Base-by-base conservation (phyloP, 306 rosid genomes). In the Cucurbita argyrosperma region DNA sequence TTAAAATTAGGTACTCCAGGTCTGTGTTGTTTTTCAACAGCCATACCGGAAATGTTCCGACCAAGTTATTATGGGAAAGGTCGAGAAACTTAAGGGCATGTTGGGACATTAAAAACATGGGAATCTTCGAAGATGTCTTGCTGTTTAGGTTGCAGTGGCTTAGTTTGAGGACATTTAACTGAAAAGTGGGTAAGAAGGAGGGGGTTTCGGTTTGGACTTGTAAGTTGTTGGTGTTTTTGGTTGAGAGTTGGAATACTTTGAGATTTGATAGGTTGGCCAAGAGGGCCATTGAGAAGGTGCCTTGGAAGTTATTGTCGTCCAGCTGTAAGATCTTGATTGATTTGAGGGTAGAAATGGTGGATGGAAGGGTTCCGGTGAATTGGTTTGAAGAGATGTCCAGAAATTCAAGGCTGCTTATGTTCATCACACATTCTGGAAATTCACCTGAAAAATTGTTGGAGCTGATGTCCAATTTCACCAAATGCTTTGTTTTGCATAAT, bases 251-350 rank as follows among this genome's bases (percentile, higher is more conserved):
- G 30, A 79, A 58, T 19, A 51, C 50, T 56, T 59, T 37, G 62
- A 75, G 72, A 46, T 47, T 59, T 10, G 82, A 58, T n/a, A 35
- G 79, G 11, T 74, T 66, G 42, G 64, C 54, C 8, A 79, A 74
- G 38, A 60, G 21, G 46, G 71, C 65, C 15, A 79, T 13, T 13
- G 10, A 37, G 75, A 57, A 79, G 49, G n/a, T n/a, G n/a, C n/a
- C n/a, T n/a, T n/a, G n/a, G n/a, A n/a, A n/a, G n/a, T n/a, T n/a
- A n/a, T n/a, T n/a, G n/a, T n/a, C n/a, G n/a, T n/a, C n/a, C n/a
- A n/a, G n/a, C 38, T 53, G 51, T 12, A 79, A 72, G 71, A 45
- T 54, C 63, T 42, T 52, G 10, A 79, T 50, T 18, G 78, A 53
- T 14, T 30, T 73, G 7, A 67, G 75, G 7, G 1, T 56, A 4